Evolutionary conservation across 2,329 filamentous ascomycete genomes (phyloP).

Genomic region (Annulohypoxylon truncatum): DNA sequence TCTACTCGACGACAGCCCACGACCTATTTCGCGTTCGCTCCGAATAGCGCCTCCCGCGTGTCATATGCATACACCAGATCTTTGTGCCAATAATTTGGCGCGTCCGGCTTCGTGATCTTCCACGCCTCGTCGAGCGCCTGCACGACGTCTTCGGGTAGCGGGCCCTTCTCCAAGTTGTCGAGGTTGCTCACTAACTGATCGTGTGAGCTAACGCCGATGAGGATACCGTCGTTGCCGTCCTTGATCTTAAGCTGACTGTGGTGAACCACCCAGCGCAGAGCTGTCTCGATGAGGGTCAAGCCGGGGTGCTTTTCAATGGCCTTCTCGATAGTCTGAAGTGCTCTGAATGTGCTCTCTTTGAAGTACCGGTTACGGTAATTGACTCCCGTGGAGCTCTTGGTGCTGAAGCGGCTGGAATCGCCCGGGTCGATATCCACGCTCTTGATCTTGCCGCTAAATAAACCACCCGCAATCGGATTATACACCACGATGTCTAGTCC

Average conservation of each 20-base stretch:
- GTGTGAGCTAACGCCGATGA: conserved; percentile 69
- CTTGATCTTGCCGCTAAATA: conserved; percentile 85
- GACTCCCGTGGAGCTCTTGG: conserved; percentile 59
- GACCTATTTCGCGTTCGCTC: conserved; percentile 54
- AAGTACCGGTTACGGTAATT: conserved; percentile 78
- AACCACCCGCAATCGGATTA: conserved; percentile 83
- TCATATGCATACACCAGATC: conserved; percentile 76
- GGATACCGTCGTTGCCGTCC: conserved; percentile 67
- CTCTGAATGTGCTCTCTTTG: conserved; percentile 71
- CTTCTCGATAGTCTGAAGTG: conserved; percentile 74
- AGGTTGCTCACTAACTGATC: conserved; percentile 70
- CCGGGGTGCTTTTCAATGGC: conserved; percentile 72
- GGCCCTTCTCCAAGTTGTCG: conserved; percentile 72
- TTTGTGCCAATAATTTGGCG: conserved; percentile 65
- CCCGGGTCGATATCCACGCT: conserved; percentile 69
- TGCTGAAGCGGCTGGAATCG: conserved; percentile 76
- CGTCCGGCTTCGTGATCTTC: conserved; percentile 72
- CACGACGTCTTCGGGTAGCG: conserved; percentile 81
- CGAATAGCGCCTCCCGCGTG: conserved; percentile 70
- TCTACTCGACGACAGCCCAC: no score
- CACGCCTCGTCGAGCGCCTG: conserved; percentile 82
- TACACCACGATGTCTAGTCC: conserved; percentile 83
- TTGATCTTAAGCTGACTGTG: conserved; percentile 70
- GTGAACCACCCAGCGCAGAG: conserved; percentile 78
- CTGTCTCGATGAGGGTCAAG: conserved; percentile 77